Base-by-base conservation (phyloP, 768 basidiomycete species). In the Pulveroboletus sp. region DNA sequence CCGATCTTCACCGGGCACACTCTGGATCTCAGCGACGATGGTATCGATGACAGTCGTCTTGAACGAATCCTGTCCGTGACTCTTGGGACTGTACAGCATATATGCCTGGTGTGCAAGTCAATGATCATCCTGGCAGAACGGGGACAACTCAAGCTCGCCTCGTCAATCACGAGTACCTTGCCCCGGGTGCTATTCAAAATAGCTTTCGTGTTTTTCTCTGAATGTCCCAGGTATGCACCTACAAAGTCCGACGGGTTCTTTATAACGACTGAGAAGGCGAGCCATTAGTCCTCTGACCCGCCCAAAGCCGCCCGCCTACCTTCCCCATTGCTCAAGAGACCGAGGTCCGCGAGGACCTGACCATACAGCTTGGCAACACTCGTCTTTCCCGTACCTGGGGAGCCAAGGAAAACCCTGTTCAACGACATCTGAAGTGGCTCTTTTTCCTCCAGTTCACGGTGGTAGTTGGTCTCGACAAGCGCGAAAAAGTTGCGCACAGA, bases 21-120 rank as follows among this genome's bases (percentile, higher is more conserved):
- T 83, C 56, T 87, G 85, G 3, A 87, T 77, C 62, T 87, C 85
- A 0, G 85, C 85, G 0, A 87, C 85, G 27, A 87, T 77, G 0
- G 85, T 85, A 58, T 87, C 85, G 27, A 86, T 83, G 37, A 87
- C 85, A 0, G 83, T 75, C 1, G 80, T 82, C 54, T 85, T 85
- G 65, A 68, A 86, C 0, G 71, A 62, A 54, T 86, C 82, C 14
- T 42, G 36, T 35, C 56, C 67, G 8, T 60, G 36, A 18, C 68
- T 69, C 32, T 65, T 65, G 9, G 65, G 61, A n/a, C 73, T 71
- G 52, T 85, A 81, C 7, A 86, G 67, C 81, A 82, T 83, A 10
- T 57, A 57, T 28, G 56, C 56, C 56, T 58, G 14, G 27, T 17
- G n/a, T 5, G 18, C 42, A 17, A 5, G 35, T 47, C 11, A 27